Evolutionary conservation across 2,329 filamentous ascomycete genomes (phyloP).

Genomic region (Dothideomycetes sp.): DNA sequence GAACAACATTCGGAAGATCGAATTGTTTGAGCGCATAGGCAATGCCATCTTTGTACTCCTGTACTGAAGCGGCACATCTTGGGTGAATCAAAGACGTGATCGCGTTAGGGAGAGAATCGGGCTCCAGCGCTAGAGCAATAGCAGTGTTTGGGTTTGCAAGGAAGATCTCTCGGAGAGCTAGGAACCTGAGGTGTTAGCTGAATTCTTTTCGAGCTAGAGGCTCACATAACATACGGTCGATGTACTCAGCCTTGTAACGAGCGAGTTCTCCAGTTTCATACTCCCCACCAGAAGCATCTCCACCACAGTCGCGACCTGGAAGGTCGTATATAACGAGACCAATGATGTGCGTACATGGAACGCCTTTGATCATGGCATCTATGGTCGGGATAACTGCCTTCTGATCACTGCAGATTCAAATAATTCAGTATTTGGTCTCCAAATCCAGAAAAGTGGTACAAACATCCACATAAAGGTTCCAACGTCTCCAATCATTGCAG

Average conservation of each 20-base stretch:
- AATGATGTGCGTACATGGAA: slow-evolving; percentile 2
- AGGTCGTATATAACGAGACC: slow-evolving; percentile 6
- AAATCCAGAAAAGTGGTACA: not conserved
- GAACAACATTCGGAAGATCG: slow-evolving; percentile 8
- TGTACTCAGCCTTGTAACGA: slow-evolving; percentile 6
- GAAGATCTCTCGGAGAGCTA: slow-evolving; percentile 5
- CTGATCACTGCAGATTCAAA: slow-evolving; percentile 1
- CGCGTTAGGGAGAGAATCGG: slow-evolving; percentile 4
- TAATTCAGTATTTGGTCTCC: not conserved
- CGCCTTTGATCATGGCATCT: slow-evolving; percentile 5
- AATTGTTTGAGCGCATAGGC: slow-evolving; percentile 8
- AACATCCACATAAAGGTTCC: slow-evolving; percentile 5
- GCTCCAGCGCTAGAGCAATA: slow-evolving; percentile 5
- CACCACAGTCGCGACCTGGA: slow-evolving; percentile 5
- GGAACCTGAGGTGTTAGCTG: not conserved
- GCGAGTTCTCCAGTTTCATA: slow-evolving; percentile 3
- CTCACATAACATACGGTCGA: slow-evolving; percentile 1
- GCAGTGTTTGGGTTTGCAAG: slow-evolving; percentile 4
- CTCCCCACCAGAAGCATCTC: slow-evolving; percentile 6
- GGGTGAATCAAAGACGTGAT: slow-evolving; percentile 3
- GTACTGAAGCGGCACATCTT: slow-evolving; percentile 6
- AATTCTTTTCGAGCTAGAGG: not conserved
- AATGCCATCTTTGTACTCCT: slow-evolving; percentile 7
- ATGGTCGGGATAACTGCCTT: slow-evolving; percentile 5
- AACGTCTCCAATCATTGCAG: slow-evolving; percentile 6